phyloP scores from a whole-genome alignment of 2,329 filamentous ascomycete species.

The Fusarium nanum region DNA sequence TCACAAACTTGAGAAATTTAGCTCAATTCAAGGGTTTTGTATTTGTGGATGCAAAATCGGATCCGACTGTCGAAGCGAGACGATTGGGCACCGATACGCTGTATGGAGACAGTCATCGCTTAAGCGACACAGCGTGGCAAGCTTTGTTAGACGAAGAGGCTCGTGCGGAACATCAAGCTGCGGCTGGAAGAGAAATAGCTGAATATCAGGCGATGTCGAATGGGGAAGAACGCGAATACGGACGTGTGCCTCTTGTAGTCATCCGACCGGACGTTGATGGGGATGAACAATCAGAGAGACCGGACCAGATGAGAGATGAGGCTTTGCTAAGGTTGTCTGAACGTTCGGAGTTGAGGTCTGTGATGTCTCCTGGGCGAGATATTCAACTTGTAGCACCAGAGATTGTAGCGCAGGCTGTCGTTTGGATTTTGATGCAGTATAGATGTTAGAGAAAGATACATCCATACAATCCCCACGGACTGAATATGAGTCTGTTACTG shows the following conservation, averaged over 20 bases:
- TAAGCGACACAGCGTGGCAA: neutral
- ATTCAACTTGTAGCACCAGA: neutral
- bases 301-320: too few relatives aligned
- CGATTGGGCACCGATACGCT: neutral
- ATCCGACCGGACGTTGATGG: neutral
- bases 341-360: neutral
- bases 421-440: conserved; percentile 12
- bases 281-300: neutral
- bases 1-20: conserved; percentile 8
- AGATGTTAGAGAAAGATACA: neutral
- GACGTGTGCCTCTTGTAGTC: neutral
- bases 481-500: neutral
- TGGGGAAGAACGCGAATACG: neutral
- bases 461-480: neutral
- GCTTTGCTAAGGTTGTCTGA: neutral
- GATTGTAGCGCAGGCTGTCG: neutral
- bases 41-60: conserved; percentile 13
- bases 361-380: neutral
- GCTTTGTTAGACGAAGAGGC: neutral
- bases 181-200: neutral
- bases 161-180: neutral
- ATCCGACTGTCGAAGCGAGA: neutral
- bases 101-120: neutral
- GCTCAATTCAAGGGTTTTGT: conserved; percentile 33
- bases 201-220: neutral